Conservation (phyloP, 495 filamentous ascomycete species). For the Xylaria scruposa region DNA sequence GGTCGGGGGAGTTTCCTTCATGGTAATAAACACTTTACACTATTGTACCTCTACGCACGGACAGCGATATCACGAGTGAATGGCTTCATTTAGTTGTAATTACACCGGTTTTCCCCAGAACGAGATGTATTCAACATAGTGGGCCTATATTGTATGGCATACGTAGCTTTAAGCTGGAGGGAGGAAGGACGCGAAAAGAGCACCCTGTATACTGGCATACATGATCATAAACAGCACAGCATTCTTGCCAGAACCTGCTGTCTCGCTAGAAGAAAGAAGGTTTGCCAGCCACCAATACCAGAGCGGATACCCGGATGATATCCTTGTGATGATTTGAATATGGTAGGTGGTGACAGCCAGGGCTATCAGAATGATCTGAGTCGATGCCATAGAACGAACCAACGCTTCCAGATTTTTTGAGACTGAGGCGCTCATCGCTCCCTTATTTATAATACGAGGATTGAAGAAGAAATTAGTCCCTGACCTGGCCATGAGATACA, state of each 20-base stretch:
- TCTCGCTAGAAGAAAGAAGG: conserved; percentile 42
- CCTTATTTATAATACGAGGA: conserved; percentile 20
- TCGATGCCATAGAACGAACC: conserved; percentile 66
- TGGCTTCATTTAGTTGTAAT: background rate
- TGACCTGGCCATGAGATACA: conserved; percentile 70
- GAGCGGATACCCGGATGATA: conserved; percentile 86
- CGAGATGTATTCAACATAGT: background rate
- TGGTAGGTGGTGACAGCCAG: conserved; percentile 82
- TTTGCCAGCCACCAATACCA: conserved; percentile 84
- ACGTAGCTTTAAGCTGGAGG: conserved; percentile 71
- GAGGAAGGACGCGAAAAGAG: conserved; percentile 88
- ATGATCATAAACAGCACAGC: conserved; percentile 68
- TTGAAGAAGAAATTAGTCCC: conserved; percentile 54
- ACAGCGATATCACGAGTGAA: background rate
- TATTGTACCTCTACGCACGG: too few species aligned
- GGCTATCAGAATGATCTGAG: conserved; percentile 73
- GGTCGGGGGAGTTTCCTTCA: background rate
- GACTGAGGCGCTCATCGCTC: conserved; percentile 21
- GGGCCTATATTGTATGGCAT: background rate
- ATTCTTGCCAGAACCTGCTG: conserved; percentile 36
- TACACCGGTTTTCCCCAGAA: background rate
- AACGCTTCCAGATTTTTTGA: conserved; percentile 31
- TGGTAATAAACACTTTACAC: too few species aligned
- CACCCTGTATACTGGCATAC: conserved; percentile 82
- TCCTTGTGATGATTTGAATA: conserved; percentile 89